Conservation (phyloP, 768 basidiomycete genomes). For the Boletellus ananiceps region DNA sequence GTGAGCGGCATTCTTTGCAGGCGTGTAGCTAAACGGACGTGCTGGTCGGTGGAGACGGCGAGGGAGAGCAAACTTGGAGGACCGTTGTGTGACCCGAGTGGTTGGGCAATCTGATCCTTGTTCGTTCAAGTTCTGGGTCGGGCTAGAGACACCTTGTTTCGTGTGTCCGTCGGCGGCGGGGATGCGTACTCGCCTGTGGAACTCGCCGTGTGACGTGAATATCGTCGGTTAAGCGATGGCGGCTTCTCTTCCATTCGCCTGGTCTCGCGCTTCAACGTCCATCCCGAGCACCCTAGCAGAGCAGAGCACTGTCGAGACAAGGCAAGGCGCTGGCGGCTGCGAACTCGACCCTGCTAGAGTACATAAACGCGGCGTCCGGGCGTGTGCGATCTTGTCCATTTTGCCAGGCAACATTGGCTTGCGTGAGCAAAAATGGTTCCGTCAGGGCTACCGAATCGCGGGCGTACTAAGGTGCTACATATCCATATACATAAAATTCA, state of each 20-base stretch:
- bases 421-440: constrained; percentile 15
- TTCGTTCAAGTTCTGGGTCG: neutral
- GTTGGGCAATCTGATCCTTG: constrained; percentile 1
- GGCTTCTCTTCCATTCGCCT: constrained; percentile 15
- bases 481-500: constrained; percentile 16
- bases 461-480: neutral
- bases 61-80: neutral
- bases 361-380: neutral
- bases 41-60: neutral
- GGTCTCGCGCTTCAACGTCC: constrained; percentile 17
- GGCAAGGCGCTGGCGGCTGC: no score
- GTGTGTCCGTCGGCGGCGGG: neutral
- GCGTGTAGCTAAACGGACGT: no score
- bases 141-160: neutral
- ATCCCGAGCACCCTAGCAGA: neutral
- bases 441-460: constrained; percentile 16
- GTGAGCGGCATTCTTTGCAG: neutral
- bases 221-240: constrained; percentile 9
- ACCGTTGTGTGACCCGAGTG: constrained; percentile 10
- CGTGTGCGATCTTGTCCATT: constrained; percentile 11
- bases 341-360: neutral
- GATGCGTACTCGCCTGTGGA: neutral
- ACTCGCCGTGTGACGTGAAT: constrained; percentile 19
- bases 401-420: constrained; percentile 22
- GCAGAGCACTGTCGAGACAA: no score